A percentile compares a stretch with the other conserved stretches of the same genome.
These are phyloP conservation scores for Kentomonas sorsogonicus DNA, from an alignment of 208 protist genomes.

Conservation along the genomic window DNA sequence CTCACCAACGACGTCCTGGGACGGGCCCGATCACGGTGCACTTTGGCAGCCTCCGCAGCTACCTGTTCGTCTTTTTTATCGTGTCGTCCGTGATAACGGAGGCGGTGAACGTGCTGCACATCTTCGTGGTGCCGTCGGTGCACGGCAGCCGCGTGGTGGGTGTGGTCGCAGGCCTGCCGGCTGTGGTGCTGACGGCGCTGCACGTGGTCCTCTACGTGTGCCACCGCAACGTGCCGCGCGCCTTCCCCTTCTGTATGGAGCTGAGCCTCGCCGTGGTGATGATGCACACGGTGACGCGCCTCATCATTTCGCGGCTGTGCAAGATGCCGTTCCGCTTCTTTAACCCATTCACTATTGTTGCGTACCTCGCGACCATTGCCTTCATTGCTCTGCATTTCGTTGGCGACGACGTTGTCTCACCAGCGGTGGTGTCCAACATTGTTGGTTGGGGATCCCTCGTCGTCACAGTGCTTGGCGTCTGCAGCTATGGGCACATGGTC, in stretches of 20 bases:
- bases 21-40: constrained; percentile 14
- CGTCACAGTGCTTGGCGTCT: constrained; percentile 33
- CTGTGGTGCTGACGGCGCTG: constrained; percentile 31
- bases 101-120: constrained; percentile 53
- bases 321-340: constrained; percentile 54
- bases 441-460: constrained; percentile 38
- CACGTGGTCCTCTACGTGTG: constrained; percentile 37
- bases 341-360: constrained; percentile 33
- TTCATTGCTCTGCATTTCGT: constrained; percentile 27
- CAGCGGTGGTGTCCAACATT: constrained; percentile 12
- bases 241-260: constrained; percentile 69
- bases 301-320: constrained; percentile 77
- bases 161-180: constrained; percentile 38
- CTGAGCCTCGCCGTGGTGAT: constrained; percentile 69
- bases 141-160: constrained; percentile 24
- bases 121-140: constrained; percentile 22
- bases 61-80: constrained; percentile 40
- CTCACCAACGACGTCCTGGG: constrained; percentile 12
- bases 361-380: constrained; percentile 22
- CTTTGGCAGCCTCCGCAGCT: constrained; percentile 36
- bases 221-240: constrained; percentile 36
- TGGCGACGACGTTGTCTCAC: constrained; percentile 4
- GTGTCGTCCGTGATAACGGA: constrained; percentile 37
- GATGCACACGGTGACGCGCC: constrained; percentile 62
- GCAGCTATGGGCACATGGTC: constrained; percentile 70